Evolutionary conservation across 2,329 filamentous ascomycete species (phyloP).

Genomic region (Penicillium griseofulvum): DNA sequence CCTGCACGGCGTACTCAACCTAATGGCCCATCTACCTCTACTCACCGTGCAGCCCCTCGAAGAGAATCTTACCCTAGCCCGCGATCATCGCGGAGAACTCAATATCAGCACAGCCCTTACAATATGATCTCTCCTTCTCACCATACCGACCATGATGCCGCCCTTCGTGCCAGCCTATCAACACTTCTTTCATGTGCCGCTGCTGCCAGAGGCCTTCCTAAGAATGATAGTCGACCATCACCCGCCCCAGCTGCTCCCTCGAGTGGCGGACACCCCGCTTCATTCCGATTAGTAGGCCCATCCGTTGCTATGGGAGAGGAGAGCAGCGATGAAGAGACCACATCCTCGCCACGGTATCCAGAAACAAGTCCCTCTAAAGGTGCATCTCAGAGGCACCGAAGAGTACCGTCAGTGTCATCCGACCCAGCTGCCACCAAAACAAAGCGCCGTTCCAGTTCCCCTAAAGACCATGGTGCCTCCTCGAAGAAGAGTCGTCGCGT

Average conservation of each 20-base stretch:
- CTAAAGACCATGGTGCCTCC: conserved; percentile 38
- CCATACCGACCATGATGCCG: conserved; percentile 88
- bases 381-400: conserved; percentile 21
- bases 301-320: conserved; percentile 55
- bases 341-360: conserved; percentile 15
- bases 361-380: conserved; percentile 21
- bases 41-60: conserved; percentile 33
- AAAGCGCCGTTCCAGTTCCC: conserved; percentile 36
- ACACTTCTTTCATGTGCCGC: conserved; percentile 93
- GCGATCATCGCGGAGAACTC: conserved; percentile 34
- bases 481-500: conserved; percentile 38
- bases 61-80: conserved; percentile 40
- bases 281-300: conserved; percentile 60
- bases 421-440: conserved; percentile 20
- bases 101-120: conserved; percentile 54
- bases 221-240: conserved; percentile 45
- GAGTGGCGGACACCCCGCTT: conserved; percentile 45
- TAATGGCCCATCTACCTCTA: conserved; percentile 41
- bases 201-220: conserved; percentile 78
- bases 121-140: conserved; percentile 72
- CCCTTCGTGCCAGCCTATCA: conserved; percentile 86
- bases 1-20: conserved; percentile 50
- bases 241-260: conserved; percentile 23
- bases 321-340: conserved; percentile 24
- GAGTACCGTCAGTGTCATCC: conserved; percentile 18